phyloP scores from a whole-genome alignment of 345 rosid genomes.

The Murraya paniculata region DNA sequence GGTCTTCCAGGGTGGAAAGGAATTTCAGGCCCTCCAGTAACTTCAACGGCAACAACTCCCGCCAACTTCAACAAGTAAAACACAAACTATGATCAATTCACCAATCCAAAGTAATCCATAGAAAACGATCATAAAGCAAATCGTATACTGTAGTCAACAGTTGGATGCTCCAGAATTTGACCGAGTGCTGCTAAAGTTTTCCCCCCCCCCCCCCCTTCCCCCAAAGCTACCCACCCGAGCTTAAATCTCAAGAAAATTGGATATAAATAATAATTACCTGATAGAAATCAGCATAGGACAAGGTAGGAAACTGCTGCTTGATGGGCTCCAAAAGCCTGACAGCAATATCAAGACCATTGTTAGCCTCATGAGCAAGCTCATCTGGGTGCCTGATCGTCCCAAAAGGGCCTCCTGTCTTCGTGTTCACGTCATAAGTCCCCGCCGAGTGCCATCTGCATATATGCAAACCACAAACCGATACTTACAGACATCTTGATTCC shows the following conservation, averaged over 20 bases:
- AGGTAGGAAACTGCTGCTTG: slow-evolving; percentile 60
- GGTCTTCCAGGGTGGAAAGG: slow-evolving; percentile 85
- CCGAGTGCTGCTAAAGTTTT: no score
- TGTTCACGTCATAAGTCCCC: slow-evolving; percentile 68
- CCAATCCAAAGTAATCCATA: neutral
- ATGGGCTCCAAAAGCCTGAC: slow-evolving; percentile 70
- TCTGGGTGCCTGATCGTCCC: slow-evolving; percentile 73
- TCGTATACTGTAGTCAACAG: no score
- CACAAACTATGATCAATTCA: neutral
- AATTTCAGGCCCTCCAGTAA: slow-evolving; percentile 89
- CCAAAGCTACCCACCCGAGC: no score
- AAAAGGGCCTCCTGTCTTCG: slow-evolving; percentile 86
- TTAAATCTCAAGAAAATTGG: no score
- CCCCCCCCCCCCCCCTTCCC: no score
- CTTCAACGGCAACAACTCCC: slow-evolving; percentile 81
- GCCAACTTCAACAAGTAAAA: slow-evolving; percentile 47
- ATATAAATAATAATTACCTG: slow-evolving; percentile 37
- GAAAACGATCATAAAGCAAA: neutral
- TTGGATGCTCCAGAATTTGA: no score
- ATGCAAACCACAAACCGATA: no score
- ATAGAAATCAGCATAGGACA: slow-evolving; percentile 78
- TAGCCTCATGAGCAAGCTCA: slow-evolving; percentile 75
- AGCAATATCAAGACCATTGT: slow-evolving; percentile 91
- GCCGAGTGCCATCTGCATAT: slow-evolving; percentile 86
- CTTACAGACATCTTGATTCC: no score